A percentile compares a stretch with the other conserved stretches of the same genome.
Evolutionary conservation across 2,329 filamentous ascomycete species (phyloP).

Genomic region (Stenocarpella maydis): DNA sequence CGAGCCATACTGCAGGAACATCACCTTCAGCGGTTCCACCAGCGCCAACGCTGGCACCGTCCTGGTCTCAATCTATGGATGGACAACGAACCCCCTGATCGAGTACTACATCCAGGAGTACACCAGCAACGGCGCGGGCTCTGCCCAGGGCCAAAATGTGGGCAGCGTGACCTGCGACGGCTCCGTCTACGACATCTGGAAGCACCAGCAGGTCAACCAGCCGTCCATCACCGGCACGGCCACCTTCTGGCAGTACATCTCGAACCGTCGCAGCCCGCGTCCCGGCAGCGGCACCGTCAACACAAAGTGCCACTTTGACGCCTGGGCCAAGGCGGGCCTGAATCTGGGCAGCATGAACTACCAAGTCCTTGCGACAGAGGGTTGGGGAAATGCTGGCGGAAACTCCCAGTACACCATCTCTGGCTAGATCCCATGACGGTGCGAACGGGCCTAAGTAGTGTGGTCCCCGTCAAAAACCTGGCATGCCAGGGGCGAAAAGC

Average conservation of each 20-base stretch:
- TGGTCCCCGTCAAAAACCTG: neutral
- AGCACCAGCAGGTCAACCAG: constrained; percentile 49
- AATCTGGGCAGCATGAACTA: constrained; percentile 58
- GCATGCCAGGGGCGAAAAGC: neutral
- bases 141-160: constrained; percentile 43
- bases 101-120: constrained; percentile 51
- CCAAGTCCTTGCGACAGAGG: constrained; percentile 61
- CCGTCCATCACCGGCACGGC: constrained; percentile 56
- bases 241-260: constrained; percentile 61
- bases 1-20: constrained; percentile 38
- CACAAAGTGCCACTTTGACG: constrained; percentile 59
- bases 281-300: constrained; percentile 57
- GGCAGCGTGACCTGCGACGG: constrained; percentile 47
- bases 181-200: constrained; percentile 46
- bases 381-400: constrained; percentile 47
- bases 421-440: neutral
- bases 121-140: constrained; percentile 42
- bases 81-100: constrained; percentile 48
- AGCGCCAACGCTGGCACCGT: constrained; percentile 40
- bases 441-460: neutral
- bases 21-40: constrained; percentile 43
- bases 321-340: constrained; percentile 57
- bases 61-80: constrained; percentile 49
- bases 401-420: constrained; percentile 43
- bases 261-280: constrained; percentile 54